A percentile compares a stretch with the other conserved stretches of the same genome.
Conservation (phyloP, 1,284 basidiomycete genomes). For the Sanghuangporus weigelae region DNA sequence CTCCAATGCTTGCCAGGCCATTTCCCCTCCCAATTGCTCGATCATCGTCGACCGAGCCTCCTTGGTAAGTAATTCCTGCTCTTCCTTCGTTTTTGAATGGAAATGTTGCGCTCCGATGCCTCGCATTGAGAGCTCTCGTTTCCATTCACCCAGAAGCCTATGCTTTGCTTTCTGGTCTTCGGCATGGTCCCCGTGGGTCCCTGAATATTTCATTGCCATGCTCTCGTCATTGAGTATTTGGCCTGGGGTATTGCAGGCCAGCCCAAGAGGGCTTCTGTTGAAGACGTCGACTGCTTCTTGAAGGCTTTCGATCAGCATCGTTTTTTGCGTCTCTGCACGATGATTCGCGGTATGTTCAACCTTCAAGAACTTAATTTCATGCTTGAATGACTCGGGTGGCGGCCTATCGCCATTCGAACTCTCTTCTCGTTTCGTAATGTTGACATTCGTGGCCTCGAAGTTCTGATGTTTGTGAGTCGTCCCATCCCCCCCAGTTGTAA, state of each 20-base stretch:
- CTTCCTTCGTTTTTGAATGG: neutral
- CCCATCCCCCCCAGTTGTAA: neutral
- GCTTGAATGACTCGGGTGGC: neutral
- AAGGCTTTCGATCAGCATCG: neutral
- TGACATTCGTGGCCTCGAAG: neutral
- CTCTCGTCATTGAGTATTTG: neutral
- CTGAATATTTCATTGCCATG: constrained; percentile 11
- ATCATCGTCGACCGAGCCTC: neutral
- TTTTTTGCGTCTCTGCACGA: neutral
- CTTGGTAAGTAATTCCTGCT: neutral
- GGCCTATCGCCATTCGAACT: neutral
- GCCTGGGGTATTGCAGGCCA: neutral
- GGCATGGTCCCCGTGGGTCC: constrained; percentile 6
- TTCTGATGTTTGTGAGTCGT: neutral
- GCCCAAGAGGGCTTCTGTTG: neutral
- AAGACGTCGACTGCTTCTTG: neutral
- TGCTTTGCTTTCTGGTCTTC: constrained; percentile 15
- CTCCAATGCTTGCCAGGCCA: constrained; percentile 18
- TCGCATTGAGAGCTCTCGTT: constrained; percentile 20
- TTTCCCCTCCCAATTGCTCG: neutral
- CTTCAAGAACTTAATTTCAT: neutral
- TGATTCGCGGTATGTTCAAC: neutral
- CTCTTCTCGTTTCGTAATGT: neutral
- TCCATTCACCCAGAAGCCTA: constrained; percentile 18
- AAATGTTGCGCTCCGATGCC: constrained; percentile 12